A percentile compares a stretch with the other conserved stretches of the same genome.
Evolutionary conservation across 2,329 filamentous ascomycete genomes (phyloP).

Genomic region (Periconia digitata): DNA sequence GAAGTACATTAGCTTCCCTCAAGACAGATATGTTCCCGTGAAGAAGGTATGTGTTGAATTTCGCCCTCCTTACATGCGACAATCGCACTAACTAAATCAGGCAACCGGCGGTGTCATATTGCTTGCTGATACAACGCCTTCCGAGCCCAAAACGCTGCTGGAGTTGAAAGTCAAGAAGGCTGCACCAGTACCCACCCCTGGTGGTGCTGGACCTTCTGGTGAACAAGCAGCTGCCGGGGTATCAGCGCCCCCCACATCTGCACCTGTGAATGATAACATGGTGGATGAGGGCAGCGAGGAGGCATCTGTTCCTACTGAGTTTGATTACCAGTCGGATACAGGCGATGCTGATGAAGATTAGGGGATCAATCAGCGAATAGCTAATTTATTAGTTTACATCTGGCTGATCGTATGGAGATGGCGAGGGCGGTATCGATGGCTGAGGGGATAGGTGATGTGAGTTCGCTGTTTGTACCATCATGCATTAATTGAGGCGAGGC

Average conservation of each 20-base stretch:
- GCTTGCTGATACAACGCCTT: slow-evolving; percentile 80
- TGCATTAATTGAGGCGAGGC: slow-evolving; percentile 23
- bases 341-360: slow-evolving; percentile 42
- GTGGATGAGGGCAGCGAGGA: slow-evolving; percentile 85
- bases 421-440: not conserved
- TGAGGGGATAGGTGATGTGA: slow-evolving; percentile 6
- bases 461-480: slow-evolving; percentile 31
- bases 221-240: slow-evolving; percentile 47
- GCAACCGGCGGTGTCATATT: slow-evolving; percentile 92
- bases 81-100: slow-evolving; percentile 50
- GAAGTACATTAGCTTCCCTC: slow-evolving; percentile 92
- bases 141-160: slow-evolving; percentile 76
- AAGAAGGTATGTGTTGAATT: slow-evolving; percentile 66
- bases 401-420: too few relatives aligned
- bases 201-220: slow-evolving; percentile 42
- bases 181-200: slow-evolving; percentile 48
- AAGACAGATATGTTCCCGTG: slow-evolving; percentile 89
- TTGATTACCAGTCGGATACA: slow-evolving; percentile 76
- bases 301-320: slow-evolving; percentile 68
- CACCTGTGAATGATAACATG: slow-evolving; percentile 61
- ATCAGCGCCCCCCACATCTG: slow-evolving; percentile 73
- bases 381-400: too few relatives aligned
- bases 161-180: slow-evolving; percentile 91
- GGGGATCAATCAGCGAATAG: too few relatives aligned
- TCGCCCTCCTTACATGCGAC: slow-evolving; percentile 13